These are phyloP conservation scores for Bauhinia variegata DNA, from an alignment of 306 rosid species.

Conservation along the genomic window DNA sequence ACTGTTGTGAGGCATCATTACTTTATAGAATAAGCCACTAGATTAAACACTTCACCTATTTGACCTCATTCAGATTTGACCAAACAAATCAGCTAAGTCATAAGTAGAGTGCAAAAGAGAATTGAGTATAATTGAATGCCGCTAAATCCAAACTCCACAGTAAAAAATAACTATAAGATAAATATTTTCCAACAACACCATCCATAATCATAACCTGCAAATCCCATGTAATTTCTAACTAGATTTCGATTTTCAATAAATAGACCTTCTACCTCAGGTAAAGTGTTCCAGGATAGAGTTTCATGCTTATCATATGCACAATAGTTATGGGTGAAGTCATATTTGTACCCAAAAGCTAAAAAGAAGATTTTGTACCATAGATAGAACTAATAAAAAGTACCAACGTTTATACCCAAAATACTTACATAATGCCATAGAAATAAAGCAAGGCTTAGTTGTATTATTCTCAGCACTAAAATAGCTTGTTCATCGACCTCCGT, in stretches of 20 bases:
- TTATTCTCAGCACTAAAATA: constrained; percentile 23
- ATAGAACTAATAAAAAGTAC: neutral
- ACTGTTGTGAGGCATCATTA: no score
- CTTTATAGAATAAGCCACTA: no score
- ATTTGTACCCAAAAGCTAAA: constrained; percentile 18
- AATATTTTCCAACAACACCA: no score
- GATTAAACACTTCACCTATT: no score
- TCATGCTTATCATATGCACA: neutral
- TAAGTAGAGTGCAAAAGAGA: no score
- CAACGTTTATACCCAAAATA: neutral
- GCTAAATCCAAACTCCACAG: neutral
- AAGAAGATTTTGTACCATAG: constrained; percentile 11
- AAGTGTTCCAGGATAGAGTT: neutral
- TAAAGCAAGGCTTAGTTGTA: constrained; percentile 10
- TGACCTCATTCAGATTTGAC: no score
- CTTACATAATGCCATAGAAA: constrained; percentile 10
- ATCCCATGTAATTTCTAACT: neutral
- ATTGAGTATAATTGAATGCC: no score
- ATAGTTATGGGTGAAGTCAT: neutral
- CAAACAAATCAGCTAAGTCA: no score
- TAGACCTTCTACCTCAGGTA: neutral
- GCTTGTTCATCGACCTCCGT: constrained; percentile 13
- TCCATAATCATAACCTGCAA: no score
- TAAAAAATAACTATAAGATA: neutral
- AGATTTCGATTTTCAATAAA: constrained; percentile 3